Evolutionary conservation across 2,329 filamentous ascomycete genomes (phyloP), one percentile per base, ranked within the genome.

Genomic region (Cladosporium phlei): DNA sequence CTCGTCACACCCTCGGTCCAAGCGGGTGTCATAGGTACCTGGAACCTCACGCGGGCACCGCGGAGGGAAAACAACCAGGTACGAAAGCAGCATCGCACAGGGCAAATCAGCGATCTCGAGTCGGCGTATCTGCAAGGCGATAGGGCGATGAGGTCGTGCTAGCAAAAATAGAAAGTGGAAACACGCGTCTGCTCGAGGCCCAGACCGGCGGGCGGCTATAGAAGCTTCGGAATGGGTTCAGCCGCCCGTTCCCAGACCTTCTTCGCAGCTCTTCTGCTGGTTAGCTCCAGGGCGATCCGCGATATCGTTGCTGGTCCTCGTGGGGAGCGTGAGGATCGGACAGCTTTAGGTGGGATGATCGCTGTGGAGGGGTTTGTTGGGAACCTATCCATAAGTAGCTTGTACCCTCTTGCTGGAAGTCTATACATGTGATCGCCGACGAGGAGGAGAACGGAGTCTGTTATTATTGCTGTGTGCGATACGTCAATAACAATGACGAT

Each of bases 181-280:
- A 45, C 42, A 45, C 42, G 42, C 42, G 42, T 45, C 42, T 45
- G 42, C 32, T 35, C 30, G 24, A 45, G 42, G 42, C 30, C 42
- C 42, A 45, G 42, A 45, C 30, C 42, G 39, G 39, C 30, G 42
- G 42, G 42, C 42, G 42, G 30, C 24, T 45, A 32, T 45, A 45
- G 37, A 44, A 35, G 32, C 42, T 32, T 45, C 37, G 32, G 32
- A 45, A 45, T 22, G 32, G 42, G 42, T 28, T 17, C 37, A 45
- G 42, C 42, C 42, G 42, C 9, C 30, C 7, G 22, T n/a, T n/a
- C n/a, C n/a, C n/a, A n/a, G n/a, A n/a, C n/a, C n/a, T n/a, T n/a
- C n/a, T n/a, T n/a, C n/a, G n/a, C n/a, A 22, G 17, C 14, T 22
- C 16, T n/a, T 25, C 8, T 37, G 32, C 10, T 34, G n/a, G n/a